Evolutionary conservation across 441 rosid genomes (phyloP).

Genomic region (Flueggea neowawraea): DNA sequence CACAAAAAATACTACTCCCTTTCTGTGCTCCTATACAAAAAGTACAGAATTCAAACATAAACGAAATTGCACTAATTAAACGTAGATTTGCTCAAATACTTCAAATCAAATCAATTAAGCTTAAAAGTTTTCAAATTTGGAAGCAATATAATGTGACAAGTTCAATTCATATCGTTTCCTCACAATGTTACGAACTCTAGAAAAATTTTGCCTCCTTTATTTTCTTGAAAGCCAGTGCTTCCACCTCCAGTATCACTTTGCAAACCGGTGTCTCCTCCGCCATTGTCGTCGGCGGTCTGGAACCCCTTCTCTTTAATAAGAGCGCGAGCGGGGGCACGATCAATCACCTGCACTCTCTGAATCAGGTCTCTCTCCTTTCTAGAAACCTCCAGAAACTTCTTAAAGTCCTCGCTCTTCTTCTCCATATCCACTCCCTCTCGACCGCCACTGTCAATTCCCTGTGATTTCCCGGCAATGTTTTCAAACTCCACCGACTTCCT

Average conservation of each 20-base stretch:
- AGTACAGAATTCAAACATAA: not conserved
- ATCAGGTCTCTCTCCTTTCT: constrained; percentile 78
- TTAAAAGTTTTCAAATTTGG: too few species aligned
- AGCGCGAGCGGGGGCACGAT: constrained; percentile 75
- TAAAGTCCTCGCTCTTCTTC: constrained; percentile 75
- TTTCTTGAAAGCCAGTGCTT: too few species aligned
- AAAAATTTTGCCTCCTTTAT: not conserved
- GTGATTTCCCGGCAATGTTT: constrained; percentile 36
- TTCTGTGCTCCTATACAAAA: constrained; percentile 34
- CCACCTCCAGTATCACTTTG: not conserved
- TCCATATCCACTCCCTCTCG: constrained; percentile 34
- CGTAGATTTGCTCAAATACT: not conserved
- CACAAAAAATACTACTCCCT: constrained; percentile 34
- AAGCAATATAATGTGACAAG: too few species aligned
- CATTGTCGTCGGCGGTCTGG: not conserved
- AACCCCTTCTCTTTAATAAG: constrained; percentile 40
- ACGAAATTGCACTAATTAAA: not conserved
- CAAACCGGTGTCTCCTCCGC: constrained; percentile 13
- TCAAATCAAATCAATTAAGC: not conserved
- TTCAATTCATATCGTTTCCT: too few species aligned
- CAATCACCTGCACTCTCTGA: constrained; percentile 82
- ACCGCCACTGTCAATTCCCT: constrained; percentile 6
- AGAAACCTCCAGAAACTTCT: constrained; percentile 64
- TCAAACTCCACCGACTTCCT: constrained; percentile 62
- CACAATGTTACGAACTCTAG: too few species aligned